Conservation (phyloP, 345 rosid species). For the Cardiospermum halicacabum region DNA sequence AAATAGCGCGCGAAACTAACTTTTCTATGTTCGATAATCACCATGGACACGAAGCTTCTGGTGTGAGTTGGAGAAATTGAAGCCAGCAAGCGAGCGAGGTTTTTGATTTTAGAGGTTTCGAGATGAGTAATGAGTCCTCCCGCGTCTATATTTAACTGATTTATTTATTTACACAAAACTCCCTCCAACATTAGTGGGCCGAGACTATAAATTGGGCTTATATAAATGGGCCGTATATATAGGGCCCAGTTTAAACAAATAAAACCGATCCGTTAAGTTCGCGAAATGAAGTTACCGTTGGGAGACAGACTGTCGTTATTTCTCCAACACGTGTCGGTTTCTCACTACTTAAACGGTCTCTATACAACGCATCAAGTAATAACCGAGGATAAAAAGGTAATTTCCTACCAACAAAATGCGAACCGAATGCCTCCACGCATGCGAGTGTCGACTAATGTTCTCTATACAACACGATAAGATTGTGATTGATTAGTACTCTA, state of each 20-base stretch:
- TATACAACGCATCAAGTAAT: neutral
- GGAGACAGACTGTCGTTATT: neutral
- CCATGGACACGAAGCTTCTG: conserved; percentile 15
- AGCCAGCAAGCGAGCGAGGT: neutral
- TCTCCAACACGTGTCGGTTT: neutral
- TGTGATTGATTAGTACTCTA: neutral
- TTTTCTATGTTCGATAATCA: neutral
- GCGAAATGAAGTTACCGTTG: neutral
- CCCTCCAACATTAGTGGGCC: neutral
- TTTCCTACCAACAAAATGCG: neutral
- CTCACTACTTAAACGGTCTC: neutral
- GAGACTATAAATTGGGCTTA: neutral
- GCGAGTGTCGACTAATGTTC: neutral
- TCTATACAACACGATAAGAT: neutral
- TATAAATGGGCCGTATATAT: no score
- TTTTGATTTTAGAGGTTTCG: neutral
- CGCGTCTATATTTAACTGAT: neutral
- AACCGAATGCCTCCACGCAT: neutral
- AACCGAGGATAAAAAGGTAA: neutral
- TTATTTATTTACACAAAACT: no score
- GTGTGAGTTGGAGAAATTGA: neutral
- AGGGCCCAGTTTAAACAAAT: no score
- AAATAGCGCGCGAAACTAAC: neutral
- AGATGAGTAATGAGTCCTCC: neutral
- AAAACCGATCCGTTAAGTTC: neutral